Evolutionary conservation across 139 green algal species (phyloP).

Genomic region (Chlamydomonas asymmetrica): DNA sequence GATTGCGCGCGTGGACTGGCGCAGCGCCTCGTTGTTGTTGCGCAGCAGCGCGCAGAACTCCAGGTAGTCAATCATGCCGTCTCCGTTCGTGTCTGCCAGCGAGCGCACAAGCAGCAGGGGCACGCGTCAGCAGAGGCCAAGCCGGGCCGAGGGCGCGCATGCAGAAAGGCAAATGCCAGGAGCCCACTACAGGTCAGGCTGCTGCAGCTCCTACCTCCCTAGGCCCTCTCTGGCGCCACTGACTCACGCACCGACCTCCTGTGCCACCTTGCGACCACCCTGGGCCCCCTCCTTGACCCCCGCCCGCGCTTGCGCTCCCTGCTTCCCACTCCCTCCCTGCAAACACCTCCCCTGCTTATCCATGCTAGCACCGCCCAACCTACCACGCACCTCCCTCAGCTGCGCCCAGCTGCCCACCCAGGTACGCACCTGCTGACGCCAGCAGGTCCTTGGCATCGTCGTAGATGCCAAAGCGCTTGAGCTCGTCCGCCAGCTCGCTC

Average conservation of each 20-base stretch:
- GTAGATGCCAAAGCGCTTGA: constrained; percentile 67
- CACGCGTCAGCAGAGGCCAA: not conserved
- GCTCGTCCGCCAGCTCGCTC: constrained; percentile 62
- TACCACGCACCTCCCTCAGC: not conserved
- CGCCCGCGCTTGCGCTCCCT: too few species aligned
- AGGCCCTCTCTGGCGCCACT: too few species aligned
- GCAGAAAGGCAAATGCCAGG: too few species aligned
- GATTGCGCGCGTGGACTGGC: constrained; percentile 26
- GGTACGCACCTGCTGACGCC: constrained; percentile 23
- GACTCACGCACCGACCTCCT: too few species aligned
- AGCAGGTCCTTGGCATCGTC: constrained; percentile 61
- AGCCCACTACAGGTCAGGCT: too few species aligned
- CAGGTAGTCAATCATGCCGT: constrained; percentile 57
- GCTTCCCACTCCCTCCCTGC: too few species aligned
- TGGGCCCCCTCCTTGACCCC: too few species aligned
- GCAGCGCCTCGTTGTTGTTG: constrained; percentile 47
- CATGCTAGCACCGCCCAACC: too few species aligned
- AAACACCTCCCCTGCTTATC: too few species aligned
- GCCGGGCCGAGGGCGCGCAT: too few species aligned
- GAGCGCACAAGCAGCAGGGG: not conserved
- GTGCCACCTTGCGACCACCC: too few species aligned
- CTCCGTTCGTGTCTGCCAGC: constrained; percentile 33
- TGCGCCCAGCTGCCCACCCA: not conserved
- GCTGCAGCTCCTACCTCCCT: too few species aligned
- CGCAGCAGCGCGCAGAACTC: constrained; percentile 57